These are phyloP conservation scores for Acanthamoeba lenticulata DNA, from an alignment of 208 protist genomes.

Conservation along the genomic window DNA sequence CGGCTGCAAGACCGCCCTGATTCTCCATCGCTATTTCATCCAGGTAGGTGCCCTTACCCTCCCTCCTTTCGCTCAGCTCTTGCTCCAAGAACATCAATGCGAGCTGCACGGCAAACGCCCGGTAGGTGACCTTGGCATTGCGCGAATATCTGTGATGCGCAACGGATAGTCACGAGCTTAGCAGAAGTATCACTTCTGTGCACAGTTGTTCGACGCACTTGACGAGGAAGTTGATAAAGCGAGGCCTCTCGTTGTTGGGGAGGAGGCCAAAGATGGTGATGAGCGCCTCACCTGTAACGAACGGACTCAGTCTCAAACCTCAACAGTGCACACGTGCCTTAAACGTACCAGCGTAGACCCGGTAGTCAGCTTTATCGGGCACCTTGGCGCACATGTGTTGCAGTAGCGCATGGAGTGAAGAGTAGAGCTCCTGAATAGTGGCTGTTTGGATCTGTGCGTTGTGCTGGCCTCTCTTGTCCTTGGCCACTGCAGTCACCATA, in stretches of 20 bases:
- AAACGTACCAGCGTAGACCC: background rate
- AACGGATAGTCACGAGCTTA: too few relatives aligned
- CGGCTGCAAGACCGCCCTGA: background rate
- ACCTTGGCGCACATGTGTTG: constrained; percentile 60
- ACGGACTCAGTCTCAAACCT: background rate
- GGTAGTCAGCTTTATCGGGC: constrained; percentile 57
- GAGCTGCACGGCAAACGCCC: constrained; percentile 60
- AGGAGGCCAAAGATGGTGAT: constrained; percentile 8
- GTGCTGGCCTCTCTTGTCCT: background rate
- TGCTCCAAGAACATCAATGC: background rate
- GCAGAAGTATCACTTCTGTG: too few relatives aligned
- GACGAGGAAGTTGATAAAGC: constrained; percentile 48
- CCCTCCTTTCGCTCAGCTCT: constrained; percentile 30
- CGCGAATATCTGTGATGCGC: constrained; percentile 18
- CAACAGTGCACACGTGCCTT: background rate
- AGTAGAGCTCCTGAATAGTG: constrained; percentile 29
- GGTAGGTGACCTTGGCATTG: constrained; percentile 58
- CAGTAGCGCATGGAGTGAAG: constrained; percentile 35
- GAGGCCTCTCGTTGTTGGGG: constrained; percentile 53
- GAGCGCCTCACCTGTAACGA: constrained; percentile 20
- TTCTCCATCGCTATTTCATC: constrained; percentile 34
- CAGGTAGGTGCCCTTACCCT: constrained; percentile 20
- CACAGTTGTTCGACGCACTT: background rate
- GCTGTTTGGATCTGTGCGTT: constrained; percentile 10
- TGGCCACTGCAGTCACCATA: background rate